Conservation (phyloP, 2,329 filamentous ascomycete species). For the Xylariaceae sp. region DNA sequence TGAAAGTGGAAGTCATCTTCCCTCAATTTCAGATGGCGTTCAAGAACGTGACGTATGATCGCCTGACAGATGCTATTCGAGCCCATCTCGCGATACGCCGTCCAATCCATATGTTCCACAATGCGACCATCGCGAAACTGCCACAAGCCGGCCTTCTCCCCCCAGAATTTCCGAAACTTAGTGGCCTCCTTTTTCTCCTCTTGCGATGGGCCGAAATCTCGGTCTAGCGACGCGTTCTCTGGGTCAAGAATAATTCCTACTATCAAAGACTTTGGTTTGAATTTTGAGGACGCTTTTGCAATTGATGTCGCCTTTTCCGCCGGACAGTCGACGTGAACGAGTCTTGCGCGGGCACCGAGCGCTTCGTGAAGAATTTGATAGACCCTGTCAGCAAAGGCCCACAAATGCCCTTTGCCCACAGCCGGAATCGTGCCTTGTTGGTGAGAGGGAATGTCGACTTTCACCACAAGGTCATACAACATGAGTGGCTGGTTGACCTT, state of each 20-base stretch:
- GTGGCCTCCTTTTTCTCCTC: slow-evolving; percentile 81
- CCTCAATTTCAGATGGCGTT: slow-evolving; percentile 61
- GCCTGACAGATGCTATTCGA: slow-evolving; percentile 66
- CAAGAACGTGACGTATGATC: slow-evolving; percentile 69
- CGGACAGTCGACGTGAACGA: slow-evolving; percentile 56
- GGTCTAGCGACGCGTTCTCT: slow-evolving; percentile 65
- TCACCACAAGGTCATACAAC: slow-evolving; percentile 48
- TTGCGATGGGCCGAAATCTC: slow-evolving; percentile 83
- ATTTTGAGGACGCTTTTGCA: slow-evolving; percentile 31
- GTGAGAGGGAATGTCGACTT: slow-evolving; percentile 22
- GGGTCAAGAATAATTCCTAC: slow-evolving; percentile 72
- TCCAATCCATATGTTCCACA: slow-evolving; percentile 87
- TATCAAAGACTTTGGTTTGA: slow-evolving; percentile 38
- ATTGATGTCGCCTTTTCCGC: slow-evolving; percentile 41
- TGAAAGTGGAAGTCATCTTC: slow-evolving; percentile 49
- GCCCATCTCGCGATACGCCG: slow-evolving; percentile 51
- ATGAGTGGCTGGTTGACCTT: slow-evolving; percentile 51
- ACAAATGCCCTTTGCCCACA: slow-evolving; percentile 40
- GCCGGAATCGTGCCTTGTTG: slow-evolving; percentile 18
- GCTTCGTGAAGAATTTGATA: slow-evolving; percentile 65
- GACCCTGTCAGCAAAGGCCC: slow-evolving; percentile 51
- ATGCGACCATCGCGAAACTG: slow-evolving; percentile 96
- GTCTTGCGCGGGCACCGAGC: slow-evolving; percentile 67
- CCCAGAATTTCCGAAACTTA: slow-evolving; percentile 88
- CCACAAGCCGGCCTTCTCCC: slow-evolving; percentile 84